These are phyloP conservation scores for Trametes elegans DNA, from an alignment of 768 basidiomycete genomes.

Conservation along the genomic window DNA sequence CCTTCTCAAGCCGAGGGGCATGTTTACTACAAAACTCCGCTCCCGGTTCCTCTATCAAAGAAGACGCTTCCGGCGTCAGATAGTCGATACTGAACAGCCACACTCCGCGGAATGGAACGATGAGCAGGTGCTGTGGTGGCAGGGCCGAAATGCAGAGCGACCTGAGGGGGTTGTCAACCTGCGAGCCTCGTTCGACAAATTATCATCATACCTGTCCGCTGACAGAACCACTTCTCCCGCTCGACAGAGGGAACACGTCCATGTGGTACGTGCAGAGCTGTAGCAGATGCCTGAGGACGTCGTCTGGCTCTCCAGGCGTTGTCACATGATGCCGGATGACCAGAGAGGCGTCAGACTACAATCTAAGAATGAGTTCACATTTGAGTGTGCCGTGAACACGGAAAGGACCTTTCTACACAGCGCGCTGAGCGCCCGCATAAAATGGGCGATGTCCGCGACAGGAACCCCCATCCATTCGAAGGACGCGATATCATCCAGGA, in stretches of 20 bases:
- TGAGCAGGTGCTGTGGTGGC: constrained; percentile 30
- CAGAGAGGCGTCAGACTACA: constrained; percentile 52
- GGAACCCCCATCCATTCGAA: constrained; percentile 73
- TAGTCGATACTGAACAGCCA: constrained; percentile 69
- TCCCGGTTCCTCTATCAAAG: constrained; percentile 72
- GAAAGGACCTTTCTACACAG: constrained; percentile 51
- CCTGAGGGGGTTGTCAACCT: constrained; percentile 33
- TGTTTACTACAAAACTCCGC: constrained; percentile 63
- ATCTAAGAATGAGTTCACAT: background rate
- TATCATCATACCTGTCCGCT: constrained; percentile 62
- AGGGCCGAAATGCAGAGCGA: constrained; percentile 61
- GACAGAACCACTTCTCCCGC: constrained; percentile 74
- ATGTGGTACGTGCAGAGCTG: constrained; percentile 68
- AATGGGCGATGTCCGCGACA: constrained; percentile 48
- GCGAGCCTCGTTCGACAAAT: background rate
- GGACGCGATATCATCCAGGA: constrained; percentile 68
- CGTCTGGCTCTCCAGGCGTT: constrained; percentile 54
- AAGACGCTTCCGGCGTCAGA: constrained; percentile 63
- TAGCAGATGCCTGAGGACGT: constrained; percentile 54
- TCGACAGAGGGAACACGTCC: constrained; percentile 68
- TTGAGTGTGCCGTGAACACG: too few species aligned
- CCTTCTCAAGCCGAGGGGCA: too few species aligned
- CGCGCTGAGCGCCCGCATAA: constrained; percentile 57
- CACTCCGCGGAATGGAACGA: constrained; percentile 47
- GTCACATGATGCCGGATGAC: constrained; percentile 63